A percentile compares a stretch with the other conserved stretches of the same genome.
phyloP scores from a whole-genome alignment of 257 asterid genomes.

The Nyctanthes arbortristis region DNA sequence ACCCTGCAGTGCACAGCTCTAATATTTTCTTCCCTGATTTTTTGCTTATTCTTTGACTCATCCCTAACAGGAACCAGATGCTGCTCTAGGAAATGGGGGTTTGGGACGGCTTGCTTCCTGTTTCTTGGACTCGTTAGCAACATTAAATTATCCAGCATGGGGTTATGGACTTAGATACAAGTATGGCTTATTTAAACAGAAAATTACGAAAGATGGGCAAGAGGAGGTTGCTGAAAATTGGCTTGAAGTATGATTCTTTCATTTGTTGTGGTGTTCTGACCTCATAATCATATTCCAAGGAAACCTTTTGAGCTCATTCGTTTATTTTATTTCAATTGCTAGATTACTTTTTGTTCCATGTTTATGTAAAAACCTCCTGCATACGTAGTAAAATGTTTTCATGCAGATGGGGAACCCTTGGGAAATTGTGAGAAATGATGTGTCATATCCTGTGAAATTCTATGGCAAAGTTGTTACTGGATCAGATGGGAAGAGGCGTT shows the following conservation, averaged over 20 bases:
- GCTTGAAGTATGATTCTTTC: slow-evolving; percentile 74
- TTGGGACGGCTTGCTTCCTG: slow-evolving; percentile 92
- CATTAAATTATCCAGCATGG: slow-evolving; percentile 88
- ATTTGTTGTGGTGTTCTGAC: slow-evolving; percentile 10
- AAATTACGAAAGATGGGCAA: slow-evolving; percentile 76
- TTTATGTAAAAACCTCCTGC: neutral
- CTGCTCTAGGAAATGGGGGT: slow-evolving; percentile 95
- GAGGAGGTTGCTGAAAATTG: slow-evolving; percentile 92
- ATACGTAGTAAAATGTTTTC: slow-evolving; percentile 20
- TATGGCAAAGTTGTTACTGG: slow-evolving; percentile 65
- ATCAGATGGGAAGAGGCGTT: slow-evolving; percentile 71
- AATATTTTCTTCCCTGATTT: neutral
- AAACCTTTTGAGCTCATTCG: neutral
- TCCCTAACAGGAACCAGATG: slow-evolving; percentile 75
- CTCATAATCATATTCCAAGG: neutral
- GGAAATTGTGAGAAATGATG: slow-evolving; percentile 82
- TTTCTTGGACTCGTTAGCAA: slow-evolving; percentile 86
- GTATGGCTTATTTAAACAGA: slow-evolving; percentile 79
- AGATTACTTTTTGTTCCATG: too few relatives aligned
- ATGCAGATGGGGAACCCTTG: slow-evolving; percentile 81
- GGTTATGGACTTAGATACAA: slow-evolving; percentile 91
- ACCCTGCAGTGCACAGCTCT: neutral
- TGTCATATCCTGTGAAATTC: slow-evolving; percentile 71
- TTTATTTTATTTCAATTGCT: neutral
- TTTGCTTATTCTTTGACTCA: slow-evolving; percentile 2